These are phyloP conservation scores for Candida incommunis DNA, from an alignment of 805 yeast genomes.

Conservation along the genomic window DNA sequence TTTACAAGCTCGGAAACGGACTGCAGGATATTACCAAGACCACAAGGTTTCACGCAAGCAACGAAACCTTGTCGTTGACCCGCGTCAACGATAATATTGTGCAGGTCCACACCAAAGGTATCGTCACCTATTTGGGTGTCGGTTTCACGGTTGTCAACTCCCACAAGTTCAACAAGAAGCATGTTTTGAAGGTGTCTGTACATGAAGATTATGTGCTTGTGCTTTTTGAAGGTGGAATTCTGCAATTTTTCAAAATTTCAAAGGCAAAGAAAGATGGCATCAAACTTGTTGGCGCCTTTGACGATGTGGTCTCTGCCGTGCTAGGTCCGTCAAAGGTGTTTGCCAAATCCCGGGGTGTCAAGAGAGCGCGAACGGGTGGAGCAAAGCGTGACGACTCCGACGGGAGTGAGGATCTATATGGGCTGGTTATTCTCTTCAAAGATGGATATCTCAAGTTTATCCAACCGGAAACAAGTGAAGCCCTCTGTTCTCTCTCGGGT, in stretches of 20 bases:
- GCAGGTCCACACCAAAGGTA: background rate
- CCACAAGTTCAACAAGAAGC: constrained; percentile 6
- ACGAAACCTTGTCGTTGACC: background rate
- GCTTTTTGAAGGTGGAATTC: constrained; percentile 14
- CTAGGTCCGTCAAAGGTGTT: background rate
- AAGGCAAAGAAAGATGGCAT: background rate
- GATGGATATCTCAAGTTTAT: background rate
- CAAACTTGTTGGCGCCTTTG: background rate
- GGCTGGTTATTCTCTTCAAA: background rate
- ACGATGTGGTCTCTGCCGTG: background rate
- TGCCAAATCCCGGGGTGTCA: background rate
- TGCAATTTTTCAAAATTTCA: background rate
- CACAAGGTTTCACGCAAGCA: background rate
- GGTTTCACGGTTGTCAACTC: background rate
- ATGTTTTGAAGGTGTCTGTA: constrained; percentile 12
- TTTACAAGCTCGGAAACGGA: constrained; percentile 20
- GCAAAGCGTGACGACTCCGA: background rate
- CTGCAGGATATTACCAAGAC: constrained; percentile 43
- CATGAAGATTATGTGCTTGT: constrained; percentile 13
- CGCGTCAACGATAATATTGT: background rate
- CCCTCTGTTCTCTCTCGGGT: background rate
- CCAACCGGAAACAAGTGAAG: background rate
- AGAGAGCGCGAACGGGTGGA: background rate
- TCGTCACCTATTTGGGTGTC: background rate
- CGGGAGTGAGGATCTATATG: background rate